A percentile compares a stretch with the other conserved stretches of the same genome.
phyloP scores from a whole-genome alignment of 768 basidiomycete genomes.

The Gloeopeniophorella convolvens region DNA sequence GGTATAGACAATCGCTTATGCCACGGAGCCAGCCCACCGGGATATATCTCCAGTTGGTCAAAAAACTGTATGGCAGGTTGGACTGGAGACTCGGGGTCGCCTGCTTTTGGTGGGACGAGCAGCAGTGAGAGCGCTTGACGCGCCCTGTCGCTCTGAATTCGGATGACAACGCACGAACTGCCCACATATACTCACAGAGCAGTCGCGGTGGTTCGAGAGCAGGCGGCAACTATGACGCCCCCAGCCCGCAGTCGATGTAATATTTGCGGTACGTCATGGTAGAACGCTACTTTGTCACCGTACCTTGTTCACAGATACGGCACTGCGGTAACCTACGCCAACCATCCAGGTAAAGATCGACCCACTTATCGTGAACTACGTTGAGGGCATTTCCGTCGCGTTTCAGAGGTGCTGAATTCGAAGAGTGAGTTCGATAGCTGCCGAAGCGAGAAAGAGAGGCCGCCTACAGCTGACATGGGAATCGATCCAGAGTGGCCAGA shows the following conservation, averaged over 20 bases:
- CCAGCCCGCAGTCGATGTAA: slow-evolving; percentile 48
- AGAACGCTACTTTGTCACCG: slow-evolving; percentile 58
- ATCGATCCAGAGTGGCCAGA: slow-evolving; percentile 88
- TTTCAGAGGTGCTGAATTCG: slow-evolving; percentile 44
- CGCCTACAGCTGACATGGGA: slow-evolving; percentile 56
- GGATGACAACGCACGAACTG: background rate
- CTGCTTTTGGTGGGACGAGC: slow-evolving; percentile 38
- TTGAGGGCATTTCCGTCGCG: slow-evolving; percentile 40
- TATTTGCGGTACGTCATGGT: slow-evolving; percentile 69
- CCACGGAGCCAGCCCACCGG: slow-evolving; percentile 35
- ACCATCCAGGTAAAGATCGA: background rate
- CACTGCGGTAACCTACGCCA: background rate
- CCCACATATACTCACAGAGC: slow-evolving; percentile 45
- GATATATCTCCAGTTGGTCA: slow-evolving; percentile 69
- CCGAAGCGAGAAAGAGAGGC: background rate
- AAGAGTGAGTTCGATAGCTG: background rate
- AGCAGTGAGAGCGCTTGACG: slow-evolving; percentile 64
- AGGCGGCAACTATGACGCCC: slow-evolving; percentile 56
- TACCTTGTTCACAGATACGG: slow-evolving; percentile 35
- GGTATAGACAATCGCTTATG: background rate
- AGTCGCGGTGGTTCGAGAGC: slow-evolving; percentile 66
- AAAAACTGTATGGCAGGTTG: slow-evolving; percentile 55
- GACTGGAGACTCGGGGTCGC: slow-evolving; percentile 28
- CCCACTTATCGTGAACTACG: slow-evolving; percentile 45
- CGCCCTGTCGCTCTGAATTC: slow-evolving; percentile 43